A percentile compares a stretch with the other conserved stretches of the same genome.
These are phyloP conservation scores for Leersia perrieri DNA, from an alignment of 176 grass and related monocot genomes.

Conservation along the genomic window DNA sequence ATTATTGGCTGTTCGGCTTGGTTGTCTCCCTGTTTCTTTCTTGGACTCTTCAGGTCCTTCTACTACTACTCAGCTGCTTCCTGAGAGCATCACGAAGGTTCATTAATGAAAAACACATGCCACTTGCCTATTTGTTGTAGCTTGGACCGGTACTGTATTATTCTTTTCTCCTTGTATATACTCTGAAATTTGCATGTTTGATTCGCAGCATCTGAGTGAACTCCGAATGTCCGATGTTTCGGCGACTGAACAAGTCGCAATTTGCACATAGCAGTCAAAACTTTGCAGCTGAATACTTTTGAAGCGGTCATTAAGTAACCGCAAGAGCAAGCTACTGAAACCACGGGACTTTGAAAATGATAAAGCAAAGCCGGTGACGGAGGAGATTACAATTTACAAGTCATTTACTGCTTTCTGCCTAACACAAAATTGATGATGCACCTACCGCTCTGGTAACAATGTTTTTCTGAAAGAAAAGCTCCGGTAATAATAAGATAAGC, in stretches of 20 bases:
- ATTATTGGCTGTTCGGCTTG: neutral
- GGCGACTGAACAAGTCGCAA: neutral
- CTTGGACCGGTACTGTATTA: neutral
- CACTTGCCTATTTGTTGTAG: neutral
- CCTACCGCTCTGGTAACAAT: slow-evolving; percentile 5
- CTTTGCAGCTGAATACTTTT: neutral
- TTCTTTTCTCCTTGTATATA: neutral
- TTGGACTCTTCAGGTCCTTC: neutral
- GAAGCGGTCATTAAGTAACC: neutral
- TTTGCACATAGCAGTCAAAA: neutral
- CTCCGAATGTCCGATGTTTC: neutral
- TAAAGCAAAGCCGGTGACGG: neutral
- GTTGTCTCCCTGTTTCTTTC: neutral
- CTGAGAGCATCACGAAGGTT: neutral
- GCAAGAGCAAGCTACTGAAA: neutral
- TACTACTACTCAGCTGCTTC: neutral
- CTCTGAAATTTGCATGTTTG: neutral
- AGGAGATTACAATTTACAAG: neutral
- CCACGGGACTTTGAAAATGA: neutral
- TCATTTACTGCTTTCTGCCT: neutral
- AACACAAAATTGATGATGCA: neutral
- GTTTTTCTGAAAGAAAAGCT: neutral
- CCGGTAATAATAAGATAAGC: neutral
- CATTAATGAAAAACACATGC: neutral
- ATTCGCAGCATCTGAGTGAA: neutral